A percentile compares a stretch with the other conserved stretches of the same genome.
phyloP scores from a whole-genome alignment of 306 rosid species.

The Prunus fruticosa region DNA sequence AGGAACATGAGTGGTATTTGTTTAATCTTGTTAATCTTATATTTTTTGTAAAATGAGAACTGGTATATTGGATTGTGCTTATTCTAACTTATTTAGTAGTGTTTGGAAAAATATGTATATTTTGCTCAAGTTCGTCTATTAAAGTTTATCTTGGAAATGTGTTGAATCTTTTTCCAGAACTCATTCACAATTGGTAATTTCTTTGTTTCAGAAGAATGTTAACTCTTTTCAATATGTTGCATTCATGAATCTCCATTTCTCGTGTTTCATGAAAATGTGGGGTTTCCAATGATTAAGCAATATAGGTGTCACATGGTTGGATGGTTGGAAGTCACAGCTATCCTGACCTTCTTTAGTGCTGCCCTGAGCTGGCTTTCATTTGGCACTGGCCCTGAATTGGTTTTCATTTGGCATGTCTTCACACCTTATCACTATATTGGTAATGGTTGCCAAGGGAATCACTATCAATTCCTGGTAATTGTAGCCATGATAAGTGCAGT shows the following conservation, averaged over 20 bases:
- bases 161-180: background rate
- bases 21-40: background rate
- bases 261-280: background rate
- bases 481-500: background rate
- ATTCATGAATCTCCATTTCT: background rate
- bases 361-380: background rate
- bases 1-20: background rate
- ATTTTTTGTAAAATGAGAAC: background rate
- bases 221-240: background rate
- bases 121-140: background rate
- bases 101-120: background rate
- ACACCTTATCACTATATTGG: background rate
- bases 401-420: background rate
- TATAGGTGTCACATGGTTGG: background rate
- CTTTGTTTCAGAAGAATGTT: background rate
- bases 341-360: background rate
- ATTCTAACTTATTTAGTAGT: background rate
- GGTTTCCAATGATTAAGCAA: background rate
- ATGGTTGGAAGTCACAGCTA: background rate
- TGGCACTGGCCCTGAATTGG: background rate
- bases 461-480: background rate
- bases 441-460: background rate
- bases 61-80: background rate
- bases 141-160: background rate
- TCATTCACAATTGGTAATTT: background rate